Conservation (phyloP, 2,329 filamentous ascomycete genomes). For the Exophiala sp. region DNA sequence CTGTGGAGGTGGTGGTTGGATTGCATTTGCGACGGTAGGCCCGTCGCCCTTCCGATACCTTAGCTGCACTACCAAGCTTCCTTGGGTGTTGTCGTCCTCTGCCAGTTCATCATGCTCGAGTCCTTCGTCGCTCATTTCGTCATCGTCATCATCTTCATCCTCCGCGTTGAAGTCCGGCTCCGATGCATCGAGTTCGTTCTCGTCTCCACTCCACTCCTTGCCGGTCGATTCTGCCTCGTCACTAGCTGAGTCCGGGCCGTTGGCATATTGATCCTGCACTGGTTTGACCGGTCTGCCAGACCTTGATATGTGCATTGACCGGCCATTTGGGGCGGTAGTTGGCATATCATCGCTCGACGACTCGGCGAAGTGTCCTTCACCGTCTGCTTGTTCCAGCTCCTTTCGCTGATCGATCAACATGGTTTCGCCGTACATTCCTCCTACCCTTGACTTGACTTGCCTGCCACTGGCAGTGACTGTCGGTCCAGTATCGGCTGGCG, state of each 20-base stretch:
- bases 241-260: constrained; percentile 47
- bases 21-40: not conserved
- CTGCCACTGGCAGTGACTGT: constrained; percentile 79
- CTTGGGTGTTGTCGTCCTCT: constrained; percentile 42
- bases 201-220: constrained; percentile 39
- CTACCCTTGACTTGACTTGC: constrained; percentile 62
- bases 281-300: constrained; percentile 19
- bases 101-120: constrained; percentile 40
- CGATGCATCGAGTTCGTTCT: constrained; percentile 45
- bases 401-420: constrained; percentile 53
- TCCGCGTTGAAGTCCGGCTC: constrained; percentile 75
- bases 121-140: constrained; percentile 37
- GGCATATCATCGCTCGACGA: constrained; percentile 46
- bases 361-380: constrained; percentile 42
- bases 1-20: not conserved
- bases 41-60: constrained; percentile 34
- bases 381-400: constrained; percentile 36
- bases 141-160: constrained; percentile 64
- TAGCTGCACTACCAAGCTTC: constrained; percentile 72
- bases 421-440: constrained; percentile 53
- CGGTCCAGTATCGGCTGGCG: constrained; percentile 66
- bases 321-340: constrained; percentile 37
- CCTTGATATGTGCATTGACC: constrained; percentile 32
- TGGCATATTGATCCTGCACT: constrained; percentile 28
- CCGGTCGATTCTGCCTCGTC: constrained; percentile 64